phyloP scores from a whole-genome alignment of 495 filamentous ascomycete genomes.

The Haplographium delicatum region DNA sequence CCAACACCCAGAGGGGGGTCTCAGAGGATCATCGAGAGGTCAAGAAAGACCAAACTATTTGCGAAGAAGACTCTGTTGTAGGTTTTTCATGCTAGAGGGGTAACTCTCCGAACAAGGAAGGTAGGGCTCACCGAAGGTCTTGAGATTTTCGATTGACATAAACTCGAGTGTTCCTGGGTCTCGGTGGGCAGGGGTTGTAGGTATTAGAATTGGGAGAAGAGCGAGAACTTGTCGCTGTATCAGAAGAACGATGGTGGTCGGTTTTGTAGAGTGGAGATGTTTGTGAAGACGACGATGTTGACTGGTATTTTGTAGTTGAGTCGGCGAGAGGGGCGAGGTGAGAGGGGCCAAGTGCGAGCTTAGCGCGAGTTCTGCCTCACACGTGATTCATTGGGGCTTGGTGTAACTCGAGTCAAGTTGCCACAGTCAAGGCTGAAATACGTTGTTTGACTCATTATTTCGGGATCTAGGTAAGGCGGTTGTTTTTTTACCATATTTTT shows the following conservation, averaged over 20 bases:
- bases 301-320: neutral
- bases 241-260: slow-evolving; percentile 1
- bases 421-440: no score
- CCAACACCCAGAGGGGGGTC: neutral
- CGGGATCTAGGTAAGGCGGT: no score
- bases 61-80: no score
- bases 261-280: slow-evolving; percentile 19
- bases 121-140: slow-evolving; percentile 81
- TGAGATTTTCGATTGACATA: slow-evolving; percentile 99
- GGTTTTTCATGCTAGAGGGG: slow-evolving; percentile 23
- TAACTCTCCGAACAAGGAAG: slow-evolving; percentile 29
- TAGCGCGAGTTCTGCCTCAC: neutral
- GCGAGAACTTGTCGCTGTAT: slow-evolving; percentile 17
- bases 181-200: slow-evolving; percentile 21
- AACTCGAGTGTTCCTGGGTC: slow-evolving; percentile 58
- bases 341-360: neutral
- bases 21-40: neutral
- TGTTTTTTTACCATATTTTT: no score
- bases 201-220: slow-evolving; percentile 11
- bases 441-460: no score
- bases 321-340: neutral
- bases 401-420: no score
- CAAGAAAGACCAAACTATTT: no score
- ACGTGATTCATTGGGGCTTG: no score
- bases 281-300: slow-evolving; percentile 4